Base-by-base conservation (phyloP, 495 filamentous ascomycete genomes). In the Penicillium parvum region DNA sequence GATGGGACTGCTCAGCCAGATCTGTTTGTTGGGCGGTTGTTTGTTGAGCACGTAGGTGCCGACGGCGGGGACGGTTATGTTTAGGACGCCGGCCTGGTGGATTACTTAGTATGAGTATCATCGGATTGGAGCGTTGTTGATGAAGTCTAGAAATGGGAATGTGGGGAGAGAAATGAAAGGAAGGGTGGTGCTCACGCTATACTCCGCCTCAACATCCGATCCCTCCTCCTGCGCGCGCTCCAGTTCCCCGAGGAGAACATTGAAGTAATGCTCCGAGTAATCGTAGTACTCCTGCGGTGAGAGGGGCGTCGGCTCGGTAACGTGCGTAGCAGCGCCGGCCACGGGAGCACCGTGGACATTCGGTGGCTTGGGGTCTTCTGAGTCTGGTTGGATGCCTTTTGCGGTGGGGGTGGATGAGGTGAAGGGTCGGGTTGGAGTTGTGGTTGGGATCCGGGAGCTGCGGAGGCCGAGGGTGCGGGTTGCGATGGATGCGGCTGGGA, bases 11-110 rank as follows among this genome's bases (percentile, higher is more conserved):
- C 86, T 89, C 18, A 98, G 80, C 92, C 94, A 98, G 56, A 98
- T 91, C 63, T 98, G 92, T 69, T 84, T 88, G 73, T 95, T 97
- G 14, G 90, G 88, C 0, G 92, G 92, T 63, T 97, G 92, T 69
- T 98, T 98, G 77, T 97, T 97, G 58, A 98, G 73, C 2, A 97
- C 84, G 52, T 89, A 98, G 16, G 79, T 89, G 35, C 90, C 91
- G 9, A 77, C 58, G 0, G 75, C 66, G 1, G 75, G 69, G 28
- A 85, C 85, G 15, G 61, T 65, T 45, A 97, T 62, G 45, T 81
- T 90, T 37, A 99, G 66, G 32, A 97, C 88, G 33, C 92, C 94
- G 37, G 86, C 78, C 87, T 94, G 40, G 1, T n/a, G n/a, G 11
- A 6, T 7, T 14, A 4, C 5, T 5, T 14, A 7, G 12, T 5